These are phyloP conservation scores for Penstemon barbatus DNA, from an alignment of 257 asterid genomes.

Conservation along the genomic window DNA sequence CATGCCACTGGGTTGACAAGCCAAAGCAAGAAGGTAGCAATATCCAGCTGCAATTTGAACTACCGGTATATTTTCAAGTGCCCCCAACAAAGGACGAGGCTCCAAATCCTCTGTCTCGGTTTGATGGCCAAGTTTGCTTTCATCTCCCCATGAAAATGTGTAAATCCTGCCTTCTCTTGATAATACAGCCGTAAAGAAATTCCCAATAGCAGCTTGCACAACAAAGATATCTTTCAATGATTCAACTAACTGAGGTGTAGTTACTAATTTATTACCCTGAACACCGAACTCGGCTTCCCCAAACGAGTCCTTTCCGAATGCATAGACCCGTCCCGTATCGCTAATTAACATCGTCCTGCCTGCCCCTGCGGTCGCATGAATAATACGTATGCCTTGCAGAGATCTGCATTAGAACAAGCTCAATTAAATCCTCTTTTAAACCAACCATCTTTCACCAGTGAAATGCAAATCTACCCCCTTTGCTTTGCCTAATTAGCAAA, in stretches of 20 bases:
- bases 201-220: slow-evolving; percentile 96
- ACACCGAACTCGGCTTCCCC: slow-evolving; percentile 85
- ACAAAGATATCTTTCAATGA: slow-evolving; percentile 89
- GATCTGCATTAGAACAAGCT: slow-evolving; percentile 61
- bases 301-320: slow-evolving; percentile 87
- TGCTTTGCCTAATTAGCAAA: background rate
- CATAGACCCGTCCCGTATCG: slow-evolving; percentile 80
- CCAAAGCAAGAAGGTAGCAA: slow-evolving; percentile 96
- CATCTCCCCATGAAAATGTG: slow-evolving; percentile 98
- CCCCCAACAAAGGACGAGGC: slow-evolving; percentile 82
- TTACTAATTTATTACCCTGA: slow-evolving; percentile 65
- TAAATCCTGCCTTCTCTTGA: slow-evolving; percentile 93
- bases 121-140: slow-evolving; percentile 87
- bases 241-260: slow-evolving; percentile 80
- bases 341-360: slow-evolving; percentile 90
- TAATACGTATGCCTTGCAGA: slow-evolving; percentile 80
- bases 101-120: slow-evolving; percentile 77
- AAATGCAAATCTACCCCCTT: background rate
- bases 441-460: background rate
- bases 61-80: slow-evolving; percentile 79
- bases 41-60: slow-evolving; percentile 99
- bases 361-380: slow-evolving; percentile 94
- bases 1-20: slow-evolving; percentile 96
- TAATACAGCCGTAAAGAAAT: slow-evolving; percentile 92
- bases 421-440: slow-evolving; percentile 22